Base-by-base conservation (phyloP, 129 eudicot species). In the Silybum marianum region DNA sequence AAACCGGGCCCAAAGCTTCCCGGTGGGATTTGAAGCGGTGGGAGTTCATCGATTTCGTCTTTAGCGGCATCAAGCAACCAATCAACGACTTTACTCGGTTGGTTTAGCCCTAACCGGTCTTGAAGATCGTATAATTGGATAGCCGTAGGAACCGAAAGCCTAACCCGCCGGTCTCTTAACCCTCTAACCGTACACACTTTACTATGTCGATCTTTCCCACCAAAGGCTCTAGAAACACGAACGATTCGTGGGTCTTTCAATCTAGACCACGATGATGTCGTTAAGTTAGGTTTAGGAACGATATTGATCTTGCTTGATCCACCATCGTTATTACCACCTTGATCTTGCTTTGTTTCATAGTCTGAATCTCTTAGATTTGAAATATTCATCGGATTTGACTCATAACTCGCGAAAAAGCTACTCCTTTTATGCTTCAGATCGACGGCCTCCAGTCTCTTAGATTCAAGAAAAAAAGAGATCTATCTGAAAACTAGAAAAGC, bases 181-280 rank as follows among this genome's bases (percentile, higher is more conserved):
- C 98, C 98, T 74, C 89, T 84, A 71, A 95, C 97, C 1, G 98
- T 95, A 86, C 94, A 92, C 11, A 95, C 98, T 65, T 95, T 95
- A 87, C 98, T 94, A 76, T 94, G 98, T 71, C 98, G 78, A 84
- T 94, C 98, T 78, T 94, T 94, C 7, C 98, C 97, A 46, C 98
- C 97, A 72, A 85, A 92, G 0, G 96, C 93, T 54, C 94, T 86
- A 9, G 98, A 95, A 11, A 89, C 98, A 3, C 98, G 96, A 5
- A 95, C 97, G 7, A 95, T 89, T 72, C 98, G 72, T n/a, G 97
- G 98, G 81, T 95, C 97, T 78, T 90, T 95, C 12, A 92, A 76
- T 84, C 91, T 87, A 42, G 98, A 90, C 98, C 98, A 94, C 38
- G 95, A 85, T 51, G 93, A 81, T 70, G 95, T 81, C 3, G 88